Evolutionary conservation across 2,329 filamentous ascomycete species (phyloP).

Genomic region (Akanthomyces lecanii): DNA sequence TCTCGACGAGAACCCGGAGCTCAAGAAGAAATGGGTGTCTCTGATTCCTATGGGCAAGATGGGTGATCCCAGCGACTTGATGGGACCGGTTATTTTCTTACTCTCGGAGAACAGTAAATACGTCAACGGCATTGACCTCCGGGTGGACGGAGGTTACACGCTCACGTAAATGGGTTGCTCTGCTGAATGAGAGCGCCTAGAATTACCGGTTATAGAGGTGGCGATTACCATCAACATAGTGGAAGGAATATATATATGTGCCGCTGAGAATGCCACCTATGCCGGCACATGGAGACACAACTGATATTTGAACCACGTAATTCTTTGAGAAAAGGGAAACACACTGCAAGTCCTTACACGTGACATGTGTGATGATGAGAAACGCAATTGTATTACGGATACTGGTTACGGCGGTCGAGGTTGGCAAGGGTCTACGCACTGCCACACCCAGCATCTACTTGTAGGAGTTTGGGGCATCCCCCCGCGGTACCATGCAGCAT

Average conservation of each 20-base stretch:
- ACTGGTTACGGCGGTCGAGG: too few relatives aligned
- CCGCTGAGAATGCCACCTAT: neutral
- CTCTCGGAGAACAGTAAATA: conserved; percentile 75
- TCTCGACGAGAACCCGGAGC: conserved; percentile 84
- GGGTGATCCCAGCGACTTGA: conserved; percentile 85
- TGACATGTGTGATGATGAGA: neutral
- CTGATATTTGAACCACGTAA: neutral
- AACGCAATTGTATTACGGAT: neutral
- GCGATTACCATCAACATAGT: neutral
- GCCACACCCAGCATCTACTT: neutral
- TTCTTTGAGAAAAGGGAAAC: neutral
- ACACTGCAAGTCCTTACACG: neutral
- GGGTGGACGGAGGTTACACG: conserved; percentile 89
- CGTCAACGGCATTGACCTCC: conserved; percentile 68
- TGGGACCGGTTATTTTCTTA: conserved; percentile 87
- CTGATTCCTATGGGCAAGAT: conserved; percentile 92
- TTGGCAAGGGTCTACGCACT: neutral
- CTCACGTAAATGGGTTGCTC: conserved; percentile 51
- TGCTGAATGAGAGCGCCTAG: neutral
- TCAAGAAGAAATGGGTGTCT: conserved; percentile 86
- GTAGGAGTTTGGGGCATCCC: neutral
- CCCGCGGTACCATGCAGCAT: neutral
- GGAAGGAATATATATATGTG: too few relatives aligned
- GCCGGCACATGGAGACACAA: neutral
- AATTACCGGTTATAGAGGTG: neutral